A percentile compares a stretch with the other conserved stretches of the same genome.
Evolutionary conservation across 2,329 filamentous ascomycete species (phyloP).

Genomic region (Colletotrichum euphorbiae): DNA sequence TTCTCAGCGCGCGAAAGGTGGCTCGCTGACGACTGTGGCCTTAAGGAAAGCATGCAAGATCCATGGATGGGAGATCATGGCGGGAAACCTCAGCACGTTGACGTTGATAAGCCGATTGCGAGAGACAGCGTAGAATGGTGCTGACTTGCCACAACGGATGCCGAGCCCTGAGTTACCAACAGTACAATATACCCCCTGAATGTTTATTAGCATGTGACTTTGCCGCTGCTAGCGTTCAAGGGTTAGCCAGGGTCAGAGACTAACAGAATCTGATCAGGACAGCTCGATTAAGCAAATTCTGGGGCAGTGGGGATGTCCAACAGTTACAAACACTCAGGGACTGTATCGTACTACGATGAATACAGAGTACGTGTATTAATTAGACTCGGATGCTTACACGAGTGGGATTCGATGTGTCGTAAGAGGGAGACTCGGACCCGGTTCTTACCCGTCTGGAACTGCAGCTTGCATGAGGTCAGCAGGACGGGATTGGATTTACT

Average conservation of each 20-base stretch:
- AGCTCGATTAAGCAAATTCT: too few species aligned
- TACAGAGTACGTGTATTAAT: constrained; percentile 14
- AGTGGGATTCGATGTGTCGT: not conserved
- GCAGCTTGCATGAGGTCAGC: constrained; percentile 16
- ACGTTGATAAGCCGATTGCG: not conserved
- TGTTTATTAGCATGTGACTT: too few species aligned
- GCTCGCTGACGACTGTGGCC: constrained; percentile 4
- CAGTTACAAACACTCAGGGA: too few species aligned
- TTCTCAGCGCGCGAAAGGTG: not conserved
- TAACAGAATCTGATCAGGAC: too few species aligned
- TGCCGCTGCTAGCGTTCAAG: too few species aligned
- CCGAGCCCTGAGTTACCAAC: not conserved
- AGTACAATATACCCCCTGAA: too few species aligned
- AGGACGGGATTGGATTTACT: constrained; percentile 5
- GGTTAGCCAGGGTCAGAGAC: too few species aligned
- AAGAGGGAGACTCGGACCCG: constrained; percentile 13
- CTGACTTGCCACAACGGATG: not conserved
- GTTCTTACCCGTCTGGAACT: not conserved
- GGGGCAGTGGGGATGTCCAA: too few species aligned
- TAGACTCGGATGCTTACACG: constrained; percentile 17
- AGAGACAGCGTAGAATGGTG: not conserved
- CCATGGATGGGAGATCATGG: not conserved
- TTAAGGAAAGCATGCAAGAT: not conserved
- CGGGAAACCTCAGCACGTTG: constrained; percentile 7
- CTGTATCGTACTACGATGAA: constrained; percentile 4